Evolutionary conservation across 805 yeast genomes (phyloP), one percentile per base, ranked within the genome.

Genomic region (Debaryomyces tyrocola): DNA sequence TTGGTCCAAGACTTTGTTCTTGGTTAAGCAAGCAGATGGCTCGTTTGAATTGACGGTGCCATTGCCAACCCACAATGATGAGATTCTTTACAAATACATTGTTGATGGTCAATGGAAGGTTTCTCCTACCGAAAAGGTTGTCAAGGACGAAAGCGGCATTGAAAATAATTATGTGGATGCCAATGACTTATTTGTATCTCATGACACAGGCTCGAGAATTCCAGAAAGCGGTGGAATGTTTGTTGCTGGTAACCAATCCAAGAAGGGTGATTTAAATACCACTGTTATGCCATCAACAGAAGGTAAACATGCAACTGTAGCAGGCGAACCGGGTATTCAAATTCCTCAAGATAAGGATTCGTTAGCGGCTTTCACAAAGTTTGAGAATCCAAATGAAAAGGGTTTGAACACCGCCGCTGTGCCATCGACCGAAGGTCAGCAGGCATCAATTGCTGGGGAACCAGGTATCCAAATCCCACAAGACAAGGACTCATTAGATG

Each of bases 401-500:
- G 55, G 50, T 20, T 49, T 63, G 28, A 63, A 55, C 47, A 57
- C 76, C 44, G 69, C 75, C 27, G 77, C 69, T 27, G 48, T 70
- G 59, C 75, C 77, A 15, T 45, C 56, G 10, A 46, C 57, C 28
- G 74, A 65, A 47, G 62, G 58, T 15, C 43, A 58, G 34, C 73
- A 67, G 44, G 67, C 69, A 48, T 63, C 75, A 7, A 56, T 77
- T 45, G 53, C 73, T 33, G 87, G 89, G 41, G 91, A 86, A 58
- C 90, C 94, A 24, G 96, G 96, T 40, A 75, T 87, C 49, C 78
- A 72, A 33, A 62, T 86, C 54, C 92, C 92, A 40, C 57, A 69
- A 36, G 78, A 86, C 59, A 77, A 88, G 15, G 77, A 75, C 37
- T 75, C 80, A n/a, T 79, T 88, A 56, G 72, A 78, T 48, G 96